Evolutionary conservation across 2,329 filamentous ascomycete genomes (phyloP).

Genomic region (Orbilia oligospora): DNA sequence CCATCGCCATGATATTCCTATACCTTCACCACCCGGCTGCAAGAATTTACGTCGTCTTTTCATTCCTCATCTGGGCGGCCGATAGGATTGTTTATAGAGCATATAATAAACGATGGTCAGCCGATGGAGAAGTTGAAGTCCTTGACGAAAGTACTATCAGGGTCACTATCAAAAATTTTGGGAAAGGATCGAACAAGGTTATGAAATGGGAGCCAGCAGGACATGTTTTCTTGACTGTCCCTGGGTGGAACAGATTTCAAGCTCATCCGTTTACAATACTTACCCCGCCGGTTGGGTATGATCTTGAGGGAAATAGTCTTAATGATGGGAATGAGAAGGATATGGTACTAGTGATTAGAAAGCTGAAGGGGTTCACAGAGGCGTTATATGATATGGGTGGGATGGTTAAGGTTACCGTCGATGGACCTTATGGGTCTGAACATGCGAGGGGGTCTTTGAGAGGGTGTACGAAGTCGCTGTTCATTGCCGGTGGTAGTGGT

Average conservation of each 20-base stretch:
- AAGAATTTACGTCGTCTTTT: slow-evolving; percentile 71
- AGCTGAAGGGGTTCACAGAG: slow-evolving; percentile 74
- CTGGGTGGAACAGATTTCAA: slow-evolving; percentile 72
- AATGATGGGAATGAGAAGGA: slow-evolving; percentile 35
- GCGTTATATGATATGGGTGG: slow-evolving; percentile 33
- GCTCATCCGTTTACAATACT: slow-evolving; percentile 78
- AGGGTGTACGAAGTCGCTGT: slow-evolving; percentile 70
- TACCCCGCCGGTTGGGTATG: slow-evolving; percentile 71
- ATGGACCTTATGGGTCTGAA: slow-evolving; percentile 76
- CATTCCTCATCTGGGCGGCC: slow-evolving; percentile 73
- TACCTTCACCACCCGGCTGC: slow-evolving; percentile 74
- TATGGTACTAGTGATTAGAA: slow-evolving; percentile 73
- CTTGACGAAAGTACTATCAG: slow-evolving; percentile 49
- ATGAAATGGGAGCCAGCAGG: slow-evolving; percentile 73
- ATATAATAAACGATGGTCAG: slow-evolving; percentile 37
- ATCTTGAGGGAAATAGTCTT: slow-evolving; percentile 15
- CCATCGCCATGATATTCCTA: slow-evolving; percentile 72
- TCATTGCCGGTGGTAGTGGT: slow-evolving; percentile 76
- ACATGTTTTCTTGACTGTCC: slow-evolving; percentile 76
- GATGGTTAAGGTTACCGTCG: slow-evolving; percentile 70
- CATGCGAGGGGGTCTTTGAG: slow-evolving; percentile 72
- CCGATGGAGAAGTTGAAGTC: slow-evolving; percentile 23
- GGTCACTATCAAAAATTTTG: slow-evolving; percentile 32
- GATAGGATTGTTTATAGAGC: slow-evolving; percentile 72
- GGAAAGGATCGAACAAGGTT: slow-evolving; percentile 3